Evolutionary conservation across 441 rosid genomes (phyloP).

Genomic region (Populus hybrid): DNA sequence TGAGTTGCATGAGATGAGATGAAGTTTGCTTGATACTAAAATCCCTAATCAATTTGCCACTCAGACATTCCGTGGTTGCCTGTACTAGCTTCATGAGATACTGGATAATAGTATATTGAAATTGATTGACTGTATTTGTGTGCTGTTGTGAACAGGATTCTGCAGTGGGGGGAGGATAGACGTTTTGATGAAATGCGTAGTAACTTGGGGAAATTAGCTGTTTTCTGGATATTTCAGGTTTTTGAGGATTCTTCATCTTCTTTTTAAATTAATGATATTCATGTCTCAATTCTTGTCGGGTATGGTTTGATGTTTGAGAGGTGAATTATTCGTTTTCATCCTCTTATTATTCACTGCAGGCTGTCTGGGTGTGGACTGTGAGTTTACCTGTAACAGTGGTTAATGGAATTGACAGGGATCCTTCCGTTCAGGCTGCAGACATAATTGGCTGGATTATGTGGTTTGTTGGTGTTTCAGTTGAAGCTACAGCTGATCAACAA

Average conservation of each 20-base stretch:
- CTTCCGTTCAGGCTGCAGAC: slow-evolving; percentile 58
- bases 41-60: background rate
- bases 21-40: background rate
- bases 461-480: slow-evolving; percentile 54
- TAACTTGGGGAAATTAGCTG: slow-evolving; percentile 61
- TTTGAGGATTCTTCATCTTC: slow-evolving; percentile 8
- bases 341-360: slow-evolving; percentile 40
- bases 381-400: slow-evolving; percentile 88
- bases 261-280: background rate
- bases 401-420: slow-evolving; percentile 73
- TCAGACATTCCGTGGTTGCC: background rate
- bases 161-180: slow-evolving; percentile 94
- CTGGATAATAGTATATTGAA: background rate
- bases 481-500: slow-evolving; percentile 87
- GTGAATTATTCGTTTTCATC: background rate
- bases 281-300: slow-evolving; percentile 7
- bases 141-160: slow-evolving; percentile 48
- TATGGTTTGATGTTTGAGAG: slow-evolving; percentile 5
- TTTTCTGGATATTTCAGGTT: slow-evolving; percentile 91
- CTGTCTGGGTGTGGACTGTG: slow-evolving; percentile 96
- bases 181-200: slow-evolving; percentile 85
- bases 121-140: slow-evolving; percentile 5
- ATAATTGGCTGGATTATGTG: slow-evolving; percentile 89
- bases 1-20: background rate
- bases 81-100: background rate